Percentiles rank a stretch among this genome's conserved stretches.
Evolutionary conservation across 2,329 filamentous ascomycete species (phyloP).

Genomic region (Exophiala calicioides): DNA sequence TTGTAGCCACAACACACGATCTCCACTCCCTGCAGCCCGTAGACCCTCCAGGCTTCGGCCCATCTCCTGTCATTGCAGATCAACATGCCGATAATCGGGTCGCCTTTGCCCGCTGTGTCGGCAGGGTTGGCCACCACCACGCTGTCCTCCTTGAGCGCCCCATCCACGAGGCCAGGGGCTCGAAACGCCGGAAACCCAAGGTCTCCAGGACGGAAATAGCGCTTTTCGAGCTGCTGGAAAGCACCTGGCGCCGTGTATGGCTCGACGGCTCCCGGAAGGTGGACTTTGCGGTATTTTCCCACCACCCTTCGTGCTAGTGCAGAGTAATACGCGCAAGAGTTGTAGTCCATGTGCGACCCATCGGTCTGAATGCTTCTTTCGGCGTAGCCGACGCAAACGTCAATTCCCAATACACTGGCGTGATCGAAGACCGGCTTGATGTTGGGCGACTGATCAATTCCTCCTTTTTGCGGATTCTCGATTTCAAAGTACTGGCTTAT

Average conservation of each 20-base stretch:
- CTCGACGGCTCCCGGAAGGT: slow-evolving; percentile 54
- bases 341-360: slow-evolving; percentile 42
- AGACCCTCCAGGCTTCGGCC: slow-evolving; percentile 56
- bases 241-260: slow-evolving; percentile 50
- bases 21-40: slow-evolving; percentile 54
- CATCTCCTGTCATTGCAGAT: slow-evolving; percentile 59
- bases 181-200: slow-evolving; percentile 57
- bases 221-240: slow-evolving; percentile 57
- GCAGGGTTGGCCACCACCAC: slow-evolving; percentile 10
- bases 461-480: slow-evolving; percentile 31
- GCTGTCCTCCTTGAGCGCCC: slow-evolving; percentile 21
- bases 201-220: slow-evolving; percentile 55
- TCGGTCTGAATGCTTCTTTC: slow-evolving; percentile 44
- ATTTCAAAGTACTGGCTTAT: slow-evolving; percentile 53
- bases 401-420: slow-evolving; percentile 48
- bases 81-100: slow-evolving; percentile 57
- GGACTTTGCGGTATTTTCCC: slow-evolving; percentile 57
- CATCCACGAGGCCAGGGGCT: slow-evolving; percentile 47
- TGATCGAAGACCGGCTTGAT: slow-evolving; percentile 51
- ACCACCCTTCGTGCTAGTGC: slow-evolving; percentile 44
- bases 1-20: slow-evolving; percentile 54
- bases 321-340: slow-evolving; percentile 55
- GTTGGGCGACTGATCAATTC: slow-evolving; percentile 41
- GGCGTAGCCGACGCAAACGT: slow-evolving; percentile 55
- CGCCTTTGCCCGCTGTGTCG: slow-evolving; percentile 38